A percentile compares a stretch with the other conserved stretches of the same genome.
phyloP scores from a whole-genome alignment of 371 early-diverging fungal genomes.

The Mortierella sp. region DNA sequence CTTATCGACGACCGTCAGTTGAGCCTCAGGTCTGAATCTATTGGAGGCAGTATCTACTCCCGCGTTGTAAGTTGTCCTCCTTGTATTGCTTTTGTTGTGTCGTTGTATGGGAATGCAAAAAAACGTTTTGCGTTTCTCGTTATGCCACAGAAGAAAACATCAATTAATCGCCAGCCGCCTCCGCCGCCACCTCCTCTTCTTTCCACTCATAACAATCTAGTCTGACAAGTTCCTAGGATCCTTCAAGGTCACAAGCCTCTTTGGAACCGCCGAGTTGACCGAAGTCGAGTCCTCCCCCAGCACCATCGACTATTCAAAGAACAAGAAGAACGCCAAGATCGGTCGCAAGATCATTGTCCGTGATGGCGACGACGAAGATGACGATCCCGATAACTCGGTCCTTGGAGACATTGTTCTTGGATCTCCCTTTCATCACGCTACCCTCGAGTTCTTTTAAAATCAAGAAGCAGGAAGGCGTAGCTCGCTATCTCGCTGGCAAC shows the following conservation, averaged over 20 bases:
- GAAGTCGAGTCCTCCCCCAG: constrained; percentile 21
- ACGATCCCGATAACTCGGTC: neutral
- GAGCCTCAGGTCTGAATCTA: constrained; percentile 1
- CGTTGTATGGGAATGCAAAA: neutral
- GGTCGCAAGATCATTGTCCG: constrained; percentile 30
- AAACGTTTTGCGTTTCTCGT: neutral
- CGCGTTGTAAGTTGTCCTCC: constrained; percentile 1
- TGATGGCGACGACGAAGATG: constrained; percentile 2
- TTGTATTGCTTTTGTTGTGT: neutral
- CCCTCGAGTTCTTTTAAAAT: constrained; percentile 31
- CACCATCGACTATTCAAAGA: constrained; percentile 31
- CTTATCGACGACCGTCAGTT: constrained; percentile 20
- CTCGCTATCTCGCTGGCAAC: no score
- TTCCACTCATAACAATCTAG: neutral
- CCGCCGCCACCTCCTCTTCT: neutral
- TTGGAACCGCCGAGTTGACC: constrained; percentile 19
- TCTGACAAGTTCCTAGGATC: constrained; percentile 43
- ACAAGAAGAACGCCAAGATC: constrained; percentile 17
- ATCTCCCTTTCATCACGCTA: constrained; percentile 13
- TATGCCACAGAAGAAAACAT: no score
- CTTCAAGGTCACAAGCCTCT: constrained; percentile 12
- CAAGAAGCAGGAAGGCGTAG: no score
- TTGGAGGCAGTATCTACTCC: constrained; percentile 17
- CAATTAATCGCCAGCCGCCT: no score
- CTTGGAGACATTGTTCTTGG: constrained; percentile 14